Evolutionary conservation across 441 rosid genomes (phyloP).

Genomic region (Macaranga tanarius): DNA sequence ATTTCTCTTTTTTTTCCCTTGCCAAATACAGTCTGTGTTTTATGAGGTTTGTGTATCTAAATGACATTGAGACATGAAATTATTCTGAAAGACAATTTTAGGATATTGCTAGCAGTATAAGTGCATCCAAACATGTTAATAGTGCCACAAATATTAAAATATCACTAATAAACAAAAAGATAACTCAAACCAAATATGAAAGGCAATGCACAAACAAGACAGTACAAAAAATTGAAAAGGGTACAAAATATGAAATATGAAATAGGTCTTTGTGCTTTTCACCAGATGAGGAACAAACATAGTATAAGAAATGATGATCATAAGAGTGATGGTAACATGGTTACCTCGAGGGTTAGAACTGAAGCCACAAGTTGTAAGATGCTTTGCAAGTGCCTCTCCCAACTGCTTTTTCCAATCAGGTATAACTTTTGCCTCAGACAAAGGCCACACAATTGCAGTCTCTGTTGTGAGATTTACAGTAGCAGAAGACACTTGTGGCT

Average conservation of each 20-base stretch:
- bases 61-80: not conserved
- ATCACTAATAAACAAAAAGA: no score
- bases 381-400: constrained; percentile 90
- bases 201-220: not conserved
- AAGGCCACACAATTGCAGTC: constrained; percentile 93
- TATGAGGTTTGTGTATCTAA: not conserved
- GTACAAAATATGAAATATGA: no score
- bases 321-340: constrained; percentile 3
- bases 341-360: constrained; percentile 76
- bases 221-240: not conserved
- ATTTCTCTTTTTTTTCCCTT: not conserved
- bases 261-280: not conserved
- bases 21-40: not conserved
- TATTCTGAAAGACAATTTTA: not conserved
- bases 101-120: not conserved
- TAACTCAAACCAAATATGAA: no score
- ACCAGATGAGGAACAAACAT: not conserved
- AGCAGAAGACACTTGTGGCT: constrained; percentile 91
- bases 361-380: constrained; percentile 82
- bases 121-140: constrained; percentile 7
- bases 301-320: not conserved
- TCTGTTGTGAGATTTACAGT: constrained; percentile 89
- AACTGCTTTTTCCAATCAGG: constrained; percentile 78
- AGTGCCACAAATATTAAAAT: no score
- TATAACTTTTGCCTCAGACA: constrained; percentile 61